Evolutionary conservation across 805 yeast genomes (phyloP), one percentile per base, ranked within the genome.

Genomic region (Ogataea allantospora): DNA sequence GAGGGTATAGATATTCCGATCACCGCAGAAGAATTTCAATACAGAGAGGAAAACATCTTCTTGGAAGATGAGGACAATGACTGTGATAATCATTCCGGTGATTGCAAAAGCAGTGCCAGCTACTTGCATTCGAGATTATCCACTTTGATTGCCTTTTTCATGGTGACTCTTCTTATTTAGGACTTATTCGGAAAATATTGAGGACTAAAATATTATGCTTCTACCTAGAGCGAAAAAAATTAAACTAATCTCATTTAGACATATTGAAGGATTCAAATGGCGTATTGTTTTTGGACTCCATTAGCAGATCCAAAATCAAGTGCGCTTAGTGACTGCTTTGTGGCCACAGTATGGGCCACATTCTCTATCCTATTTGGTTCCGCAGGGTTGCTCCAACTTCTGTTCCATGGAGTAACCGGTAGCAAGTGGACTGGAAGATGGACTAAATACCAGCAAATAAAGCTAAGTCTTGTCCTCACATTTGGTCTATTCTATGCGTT

Each of bases 261-360:
- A 13, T 12, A 15, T 13, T 27, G 7, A 14, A 14, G 7, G 27
- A 24, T 5, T 15, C 30, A 14, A 5, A 14, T 30, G 18, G 22
- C 9, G 11, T 24, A 7, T 27, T 36, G 40, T 36, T 25, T 36
- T 15, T 16, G 27, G 31, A 25, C 33, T 12, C 41, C 41, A 6
- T 22, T 38, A 11, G 36, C 33, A 2, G 16, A 13, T 16, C 33
- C 35, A 8, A 25, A n/a, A 6, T 16, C 54, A 5, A 61, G 54
- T 35, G 50, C 63, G 1, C 28, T 63, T 30, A 58, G 48, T 14
- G 60, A 60, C 6, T 60, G 66, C 35, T 63, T 63, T 44, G 36
- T 58, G 5, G 47, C 58, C 1, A 16, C 52, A 11, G 27, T 54
- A 5, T 45, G 47, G 27, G 39, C 33, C 1, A n/a, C 19, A 5